Percentiles rank a stretch among this genome's conserved stretches.
Evolutionary conservation across 2,329 filamentous ascomycete species (phyloP).

Genomic region (Cladosporium sp.): DNA sequence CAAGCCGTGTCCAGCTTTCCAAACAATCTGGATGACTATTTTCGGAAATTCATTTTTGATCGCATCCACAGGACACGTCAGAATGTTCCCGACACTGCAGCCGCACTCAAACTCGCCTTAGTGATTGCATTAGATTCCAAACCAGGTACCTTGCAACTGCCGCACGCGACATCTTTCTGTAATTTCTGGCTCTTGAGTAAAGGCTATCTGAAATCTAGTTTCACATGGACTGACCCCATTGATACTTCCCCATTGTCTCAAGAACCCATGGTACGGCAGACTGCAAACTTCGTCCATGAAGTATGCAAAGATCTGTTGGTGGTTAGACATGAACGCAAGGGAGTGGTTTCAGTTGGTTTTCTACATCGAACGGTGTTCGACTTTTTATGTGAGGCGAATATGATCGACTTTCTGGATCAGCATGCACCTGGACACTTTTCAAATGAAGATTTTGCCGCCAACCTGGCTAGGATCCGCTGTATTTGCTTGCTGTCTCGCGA

Average conservation of each 20-base stretch:
- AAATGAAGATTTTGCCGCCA: background rate
- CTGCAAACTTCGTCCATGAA: background rate
- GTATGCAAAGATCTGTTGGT: conserved; percentile 1
- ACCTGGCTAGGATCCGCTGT: background rate
- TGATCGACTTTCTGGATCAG: background rate
- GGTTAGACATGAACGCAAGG: background rate
- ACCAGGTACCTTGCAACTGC: too few species aligned
- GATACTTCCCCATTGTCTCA: too few species aligned
- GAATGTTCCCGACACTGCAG: background rate
- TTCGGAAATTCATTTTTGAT: background rate
- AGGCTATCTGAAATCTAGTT: too few species aligned
- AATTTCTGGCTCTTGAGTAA: background rate
- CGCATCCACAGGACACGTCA: background rate
- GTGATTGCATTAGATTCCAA: background rate
- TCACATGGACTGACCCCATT: too few species aligned
- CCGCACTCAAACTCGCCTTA: background rate
- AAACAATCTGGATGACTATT: background rate
- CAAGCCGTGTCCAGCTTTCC: background rate
- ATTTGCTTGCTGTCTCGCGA: background rate
- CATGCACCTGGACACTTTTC: background rate
- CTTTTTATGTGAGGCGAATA: background rate
- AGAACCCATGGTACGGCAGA: background rate
- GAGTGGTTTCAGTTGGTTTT: background rate
- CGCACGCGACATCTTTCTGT: background rate
- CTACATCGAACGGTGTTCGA: conserved; percentile 1